Evolutionary conservation across 176 grass and related monocot species (phyloP).

Genomic region (Miscanthus lutarioriparius): DNA sequence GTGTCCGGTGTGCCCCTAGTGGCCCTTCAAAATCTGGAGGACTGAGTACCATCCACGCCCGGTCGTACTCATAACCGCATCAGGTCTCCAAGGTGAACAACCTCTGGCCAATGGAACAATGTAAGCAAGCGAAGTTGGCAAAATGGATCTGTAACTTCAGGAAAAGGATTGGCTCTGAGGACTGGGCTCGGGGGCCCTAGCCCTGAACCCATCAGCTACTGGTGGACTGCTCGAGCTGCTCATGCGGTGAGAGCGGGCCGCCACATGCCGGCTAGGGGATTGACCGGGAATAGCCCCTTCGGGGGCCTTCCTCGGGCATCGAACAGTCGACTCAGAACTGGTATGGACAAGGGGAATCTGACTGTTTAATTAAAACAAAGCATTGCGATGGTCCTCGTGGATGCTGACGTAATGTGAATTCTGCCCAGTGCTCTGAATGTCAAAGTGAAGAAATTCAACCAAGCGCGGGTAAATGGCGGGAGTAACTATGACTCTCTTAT

Average conservation of each 20-base stretch:
- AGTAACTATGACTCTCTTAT: conserved; percentile 95
- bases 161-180: conserved; percentile 81
- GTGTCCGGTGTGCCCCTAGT: conserved; percentile 11
- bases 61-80: neutral
- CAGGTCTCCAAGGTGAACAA: conserved; percentile 22
- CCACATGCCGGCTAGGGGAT: too few species aligned
- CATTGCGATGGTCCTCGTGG: conserved; percentile 59
- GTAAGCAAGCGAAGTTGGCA: conserved; percentile 85
- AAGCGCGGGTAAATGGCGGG: conserved; percentile 68
- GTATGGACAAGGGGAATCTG: conserved; percentile 43
- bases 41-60: conserved; percentile 40
- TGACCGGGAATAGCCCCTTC: too few species aligned
- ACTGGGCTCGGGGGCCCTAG: conserved; percentile 19
- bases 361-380: conserved; percentile 85
- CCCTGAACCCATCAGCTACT: conserved; percentile 28
- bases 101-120: conserved; percentile 63
- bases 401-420: conserved; percentile 78
- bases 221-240: conserved; percentile 7
- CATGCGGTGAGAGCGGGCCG: too few species aligned
- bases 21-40: conserved; percentile 28
- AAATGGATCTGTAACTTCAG: conserved; percentile 69
- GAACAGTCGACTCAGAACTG: too few species aligned
- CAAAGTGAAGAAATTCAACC: conserved; percentile 88
- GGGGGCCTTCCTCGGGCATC: too few species aligned
- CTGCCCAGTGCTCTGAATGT: conserved; percentile 74